Base-by-base conservation (phyloP, 768 basidiomycete species). In the Polyporus arcularius region DNA sequence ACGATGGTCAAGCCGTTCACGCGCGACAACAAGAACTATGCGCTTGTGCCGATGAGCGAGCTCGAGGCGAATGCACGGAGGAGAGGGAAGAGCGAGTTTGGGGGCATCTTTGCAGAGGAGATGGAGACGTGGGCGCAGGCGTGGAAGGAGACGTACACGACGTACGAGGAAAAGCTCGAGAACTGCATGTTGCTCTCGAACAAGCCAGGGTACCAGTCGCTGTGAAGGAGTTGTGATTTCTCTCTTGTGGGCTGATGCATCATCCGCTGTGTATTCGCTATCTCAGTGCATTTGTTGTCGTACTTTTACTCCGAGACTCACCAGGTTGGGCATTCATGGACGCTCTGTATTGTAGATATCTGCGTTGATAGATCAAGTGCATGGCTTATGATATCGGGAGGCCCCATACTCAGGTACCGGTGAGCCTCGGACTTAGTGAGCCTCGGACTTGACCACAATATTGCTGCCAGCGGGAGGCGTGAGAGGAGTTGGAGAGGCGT, bases 111-210 rank as follows among this genome's bases (percentile, higher is more conserved):
- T 55, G 61, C 60, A 16, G 71, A 75, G 53, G 76, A 78, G 65
- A 67, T 78, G 12, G 68, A 67, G 26, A 66, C 68, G 67, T 77
- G 76, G 76, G 65, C 64, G 14, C 71, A 72, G 7, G 72, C 73
- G 15, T 76, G 70, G 61, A 54, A 66, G 18, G 64, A 64, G 28
- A 74, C 75, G 76, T 58, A 58, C 39, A 31, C 30, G 42, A 31
- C 40, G n/a, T 53, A 61, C 49, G 53, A 47, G 16, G 55, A 52
- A 35, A 40, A 32, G 55, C 57, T 65, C 35, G 55, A 53, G 42
- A 40, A 16, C 15, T 67, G 66, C 45, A 55, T 58, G 57, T 18
- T 26, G 51, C 62, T 63, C 32, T 58, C 57, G 32, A 32, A 63
- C 40, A 50, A 18, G 31, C 57, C 57, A 18, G 57, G 62, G 12